Base-by-base conservation (phyloP, 257 asterid genomes). In the Cynanchum wilfordii region DNA sequence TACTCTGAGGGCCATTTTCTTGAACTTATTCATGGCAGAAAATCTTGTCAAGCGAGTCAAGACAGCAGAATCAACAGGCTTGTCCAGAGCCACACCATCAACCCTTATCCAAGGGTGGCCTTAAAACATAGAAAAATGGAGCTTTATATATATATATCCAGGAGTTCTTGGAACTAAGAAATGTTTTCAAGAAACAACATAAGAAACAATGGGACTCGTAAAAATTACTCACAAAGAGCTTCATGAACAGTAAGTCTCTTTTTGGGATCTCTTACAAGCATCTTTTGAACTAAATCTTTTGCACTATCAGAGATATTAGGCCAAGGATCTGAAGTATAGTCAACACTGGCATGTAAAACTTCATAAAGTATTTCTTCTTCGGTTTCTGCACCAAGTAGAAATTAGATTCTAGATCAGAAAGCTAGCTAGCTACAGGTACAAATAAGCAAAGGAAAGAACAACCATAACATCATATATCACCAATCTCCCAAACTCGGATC, bases 71-170 rank as follows among this genome's bases (percentile, higher is more conserved):
- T 87, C 94, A 17, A 91, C 90, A 79, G 94, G 92, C 84, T 83
- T 91, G 79, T 91, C 96, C 1, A 89, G 94, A 50, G 97, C 97
- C 51, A 84, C 90, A 51, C 97, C 97, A 1, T 86, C 89, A 56
- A 83, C 77, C 78, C 82, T 86, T 75, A 89, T 90, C 96, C 96
- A 89, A 25, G 92, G 94, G 78, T 91, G 96, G 83, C 96, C 97
- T n/a, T n/a, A n/a, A n/a, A n/a, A n/a, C n/a, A n/a, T n/a, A n/a
- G n/a, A n/a, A n/a, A n/a, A n/a, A n/a, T n/a, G n/a, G n/a, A n/a
- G n/a, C n/a, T n/a, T n/a, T n/a, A n/a, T n/a, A n/a, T n/a, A n/a
- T n/a, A n/a, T n/a, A n/a, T n/a, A n/a, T n/a, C n/a, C n/a, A n/a
- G n/a, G n/a, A n/a, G n/a, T n/a, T n/a, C n/a, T n/a, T n/a, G n/a